Conservation (phyloP, 1,284 basidiomycete species). For the Cryptococcus sp. region DNA sequence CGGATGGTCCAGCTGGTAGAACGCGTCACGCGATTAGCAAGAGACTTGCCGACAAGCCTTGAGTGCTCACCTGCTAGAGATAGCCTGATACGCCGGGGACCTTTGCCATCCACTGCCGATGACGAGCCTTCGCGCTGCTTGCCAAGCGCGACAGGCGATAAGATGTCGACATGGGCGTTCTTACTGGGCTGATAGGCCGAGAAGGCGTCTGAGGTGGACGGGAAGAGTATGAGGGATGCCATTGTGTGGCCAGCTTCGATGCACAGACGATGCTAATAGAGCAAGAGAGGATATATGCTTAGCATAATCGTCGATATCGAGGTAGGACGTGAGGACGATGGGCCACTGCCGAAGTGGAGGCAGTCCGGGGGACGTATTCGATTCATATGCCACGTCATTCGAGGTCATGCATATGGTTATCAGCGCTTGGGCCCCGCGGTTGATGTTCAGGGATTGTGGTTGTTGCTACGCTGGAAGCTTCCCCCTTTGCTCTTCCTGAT, state of each 20-base stretch:
- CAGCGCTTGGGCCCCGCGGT: no score
- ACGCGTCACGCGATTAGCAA: no score
- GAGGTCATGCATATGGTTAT: not conserved
- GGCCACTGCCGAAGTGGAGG: conserved; percentile 12
- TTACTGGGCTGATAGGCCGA: conserved; percentile 35
- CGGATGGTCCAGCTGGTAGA: not conserved
- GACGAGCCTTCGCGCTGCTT: conserved; percentile 7
- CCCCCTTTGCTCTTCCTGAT: not conserved
- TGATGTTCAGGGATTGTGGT: no score
- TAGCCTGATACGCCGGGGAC: conserved; percentile 21
- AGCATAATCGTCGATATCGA: not conserved
- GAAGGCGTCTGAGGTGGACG: conserved; percentile 34
- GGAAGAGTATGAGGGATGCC: conserved; percentile 33
- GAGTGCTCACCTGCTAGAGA: conserved; percentile 21
- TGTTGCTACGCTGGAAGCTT: not conserved
- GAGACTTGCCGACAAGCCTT: no score
- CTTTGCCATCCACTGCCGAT: not conserved
- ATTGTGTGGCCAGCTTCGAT: conserved; percentile 10
- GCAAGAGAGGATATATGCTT: not conserved
- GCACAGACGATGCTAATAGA: not conserved
- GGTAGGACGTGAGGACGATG: not conserved
- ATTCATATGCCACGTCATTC: not conserved
- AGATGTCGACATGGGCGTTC: conserved; percentile 44
- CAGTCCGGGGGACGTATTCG: not conserved
- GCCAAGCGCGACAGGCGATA: conserved; percentile 20